Evolutionary conservation across 2,329 filamentous ascomycete genomes (phyloP), one percentile per base, ranked within the genome.

Genomic region (Rhynchosporium graminicola): DNA sequence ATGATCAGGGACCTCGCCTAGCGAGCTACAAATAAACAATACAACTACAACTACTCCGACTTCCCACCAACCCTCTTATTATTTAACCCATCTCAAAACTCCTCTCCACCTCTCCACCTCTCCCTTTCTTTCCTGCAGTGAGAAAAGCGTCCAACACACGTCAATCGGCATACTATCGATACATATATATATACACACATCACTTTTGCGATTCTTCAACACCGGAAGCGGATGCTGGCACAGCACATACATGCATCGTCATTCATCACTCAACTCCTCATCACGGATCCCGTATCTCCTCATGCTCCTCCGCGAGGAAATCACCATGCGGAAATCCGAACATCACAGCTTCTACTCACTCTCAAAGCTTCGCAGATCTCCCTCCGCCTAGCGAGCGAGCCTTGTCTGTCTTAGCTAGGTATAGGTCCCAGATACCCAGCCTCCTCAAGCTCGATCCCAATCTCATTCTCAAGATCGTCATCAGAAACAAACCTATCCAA

Each of bases 1-100:
- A 1, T 54, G n/a, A 26, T 3, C n/a, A 26, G 28, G 9, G 20
- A 54, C 62, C 63, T 61, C 55, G 65, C 63, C 59, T 26, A 67
- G 42, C n/a, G 63, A 56, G 15, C 65, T 65, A n/a, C 60, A 61
- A 12, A 63, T 59, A 36, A 20, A 20, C 20, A 20, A 20, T 20
- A 20, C 20, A 20, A 20, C 20, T 62, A 63, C 10, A 66, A 20
- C 7, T 40, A 57, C 46, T 66, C 55, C 8, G 64, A 45, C 9
- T 64, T 57, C 43, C 45, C 20, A 20, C 29, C 51, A 63, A 57
- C 4, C 60, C 51, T 13, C 15, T 43, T 6, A 20, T 43, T 6
- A 20, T 29, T 5, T 42, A 26, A n/a, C 52, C 38, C 4, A 60
- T 42, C 33, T 55, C 33, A n/a, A 57, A 57, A 15, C 40, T 54